These are phyloP conservation scores for Diplodia intermedia DNA, from an alignment of 2,329 filamentous ascomycete genomes.

Conservation along the genomic window DNA sequence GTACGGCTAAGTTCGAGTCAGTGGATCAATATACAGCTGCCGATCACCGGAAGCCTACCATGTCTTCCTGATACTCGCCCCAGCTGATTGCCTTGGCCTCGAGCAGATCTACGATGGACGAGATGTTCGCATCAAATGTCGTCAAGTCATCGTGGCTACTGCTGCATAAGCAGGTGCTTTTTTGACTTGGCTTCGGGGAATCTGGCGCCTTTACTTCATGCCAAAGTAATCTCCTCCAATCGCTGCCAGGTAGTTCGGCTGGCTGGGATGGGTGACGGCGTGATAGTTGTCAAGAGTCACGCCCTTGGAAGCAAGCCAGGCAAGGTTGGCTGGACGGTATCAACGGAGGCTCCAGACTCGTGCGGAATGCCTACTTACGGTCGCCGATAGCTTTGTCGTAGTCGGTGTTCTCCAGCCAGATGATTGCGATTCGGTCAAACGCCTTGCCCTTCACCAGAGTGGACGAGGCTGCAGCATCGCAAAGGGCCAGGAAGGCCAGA, in stretches of 20 bases:
- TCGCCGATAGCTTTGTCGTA: slow-evolving; percentile 70
- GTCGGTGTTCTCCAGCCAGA: slow-evolving; percentile 81
- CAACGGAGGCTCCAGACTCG: slow-evolving; percentile 36
- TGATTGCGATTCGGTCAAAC: slow-evolving; percentile 74
- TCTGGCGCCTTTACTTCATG: slow-evolving; percentile 53
- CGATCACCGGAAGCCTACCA: slow-evolving; percentile 51
- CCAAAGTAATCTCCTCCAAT: slow-evolving; percentile 77
- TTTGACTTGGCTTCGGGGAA: too few relatives aligned
- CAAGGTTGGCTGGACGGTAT: slow-evolving; percentile 54
- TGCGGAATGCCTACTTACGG: slow-evolving; percentile 52
- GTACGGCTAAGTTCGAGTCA: slow-evolving; percentile 14
- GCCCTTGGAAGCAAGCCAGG: slow-evolving; percentile 65
- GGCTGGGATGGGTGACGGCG: slow-evolving; percentile 72
- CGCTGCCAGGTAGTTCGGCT: slow-evolving; percentile 77
- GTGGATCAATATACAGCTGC: background rate
- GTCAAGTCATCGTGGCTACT: slow-evolving; percentile 57
- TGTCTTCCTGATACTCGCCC: slow-evolving; percentile 76
- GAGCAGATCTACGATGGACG: slow-evolving; percentile 51
- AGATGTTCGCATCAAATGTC: slow-evolving; percentile 61
- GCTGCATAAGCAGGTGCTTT: slow-evolving; percentile 40
- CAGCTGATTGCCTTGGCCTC: slow-evolving; percentile 53
- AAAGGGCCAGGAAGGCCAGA: background rate
- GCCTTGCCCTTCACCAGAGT: slow-evolving; percentile 63
- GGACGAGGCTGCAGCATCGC: slow-evolving; percentile 14
- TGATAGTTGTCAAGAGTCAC: slow-evolving; percentile 64